Evolutionary conservation across 83 land plant species (phyloP), one percentile per base, ranked within the genome.

Genomic region (Isoetes engelmannii): DNA sequence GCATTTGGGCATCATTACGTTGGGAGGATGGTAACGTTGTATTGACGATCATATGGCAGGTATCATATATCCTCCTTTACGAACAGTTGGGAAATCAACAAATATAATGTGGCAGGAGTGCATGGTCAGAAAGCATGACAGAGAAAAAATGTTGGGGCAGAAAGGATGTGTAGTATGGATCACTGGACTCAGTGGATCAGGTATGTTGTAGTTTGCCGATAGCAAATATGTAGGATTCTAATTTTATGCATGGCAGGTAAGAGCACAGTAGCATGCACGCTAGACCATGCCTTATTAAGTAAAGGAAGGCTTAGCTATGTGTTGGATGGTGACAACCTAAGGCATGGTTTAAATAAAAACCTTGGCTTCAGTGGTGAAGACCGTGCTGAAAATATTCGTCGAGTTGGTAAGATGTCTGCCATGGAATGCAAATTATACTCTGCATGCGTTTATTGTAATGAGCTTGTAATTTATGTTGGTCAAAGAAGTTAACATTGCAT

Each of bases 261-360:
- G 71, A 90, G 96, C 83, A 94, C 97, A 50, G 48, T 94, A 69
- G 98, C 98, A 48, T 94, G 92, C 83, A 87, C 98, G 6, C 56
- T 94, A 67, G 81, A 84, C 75, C 88, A 69, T 28, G 87, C 60
- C 20, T 76, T 94, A 61, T 78, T 91, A 58, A 62, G 71, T 5
- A 81, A 81, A 69, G 89, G 97, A 62, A 86, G 78, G 77, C 80
- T 94, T 37, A 79, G 88, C 6, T 94, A 94, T 63, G 73, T 90
- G 8, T 84, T 94, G 79, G 99, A 94, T 69, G 97, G 97, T 10
- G 99, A 94, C 75, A 94, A 90, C 66, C 51, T 88, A 41, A 73
- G 99, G 44, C 98, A 94, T 83, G 99, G 97, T 5, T 70, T 94
- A 45, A 87, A 86, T 60, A 73, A 79, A 15, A 87, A 94, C 68